Evolutionary conservation across 2,329 filamentous ascomycete species (phyloP), one percentile per base, ranked within the genome.

Genomic region (Orbilia blumenaviensis): DNA sequence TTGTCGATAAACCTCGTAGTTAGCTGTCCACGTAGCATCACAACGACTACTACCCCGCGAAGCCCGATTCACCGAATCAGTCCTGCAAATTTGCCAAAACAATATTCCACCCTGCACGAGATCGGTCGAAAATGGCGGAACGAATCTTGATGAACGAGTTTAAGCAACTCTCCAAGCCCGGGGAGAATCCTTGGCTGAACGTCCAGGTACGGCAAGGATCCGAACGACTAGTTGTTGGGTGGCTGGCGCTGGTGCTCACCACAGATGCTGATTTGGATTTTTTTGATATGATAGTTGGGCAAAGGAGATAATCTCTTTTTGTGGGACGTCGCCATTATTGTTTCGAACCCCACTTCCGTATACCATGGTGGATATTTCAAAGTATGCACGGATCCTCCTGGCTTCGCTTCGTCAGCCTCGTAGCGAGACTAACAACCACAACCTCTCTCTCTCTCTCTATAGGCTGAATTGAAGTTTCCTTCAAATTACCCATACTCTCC

Each of bases 291-390:
- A n/a, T 80, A 95, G 88, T 86, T 93, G 36, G 88, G 93, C 78
- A 88, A 93, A 80, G 56, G 63, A 25, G 87, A 90, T n/a, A 93
- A 95, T 82, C 89, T 98, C 77, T 91, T 96, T 81, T 88, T 89
- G 78, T 98, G 95, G 94, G 89, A 89, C 76, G 86, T 98, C 54
- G 94, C 91, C 2, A 88, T 99, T 71, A 94, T 97, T 85, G 92
- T 97, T 38, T 88, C 97, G 81, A 98, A 98, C 83, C 89, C 92
- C 0, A 94, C 97, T 80, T 97, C 93, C 78, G 87, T 91, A 78
- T 98, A 96, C 86, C 90, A 97, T 81, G 94, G 94, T 75, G 95
- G 92, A 79, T 99, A 97, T 83, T 93, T 97, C 83, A 94, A 88
- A 84, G 88, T 88, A 67, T 56, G 60, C 50, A 71, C 42, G 7